Conservation (phyloP, 805 yeast species). For the Starmera amethionina region DNA sequence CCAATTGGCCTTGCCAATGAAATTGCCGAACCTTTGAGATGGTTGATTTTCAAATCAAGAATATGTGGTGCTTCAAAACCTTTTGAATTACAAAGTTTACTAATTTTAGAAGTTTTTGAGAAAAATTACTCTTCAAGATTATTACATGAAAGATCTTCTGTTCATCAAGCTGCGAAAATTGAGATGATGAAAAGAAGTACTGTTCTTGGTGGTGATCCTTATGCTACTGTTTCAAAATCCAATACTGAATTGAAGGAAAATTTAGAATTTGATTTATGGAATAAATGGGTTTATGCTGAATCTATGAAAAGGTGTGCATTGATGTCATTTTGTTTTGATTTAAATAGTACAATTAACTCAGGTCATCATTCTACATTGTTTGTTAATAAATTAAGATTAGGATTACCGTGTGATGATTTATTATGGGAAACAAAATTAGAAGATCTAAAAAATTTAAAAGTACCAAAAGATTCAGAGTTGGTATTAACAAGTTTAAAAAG, state of each 20-base stretch:
- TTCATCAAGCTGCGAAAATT: slow-evolving; percentile 76
- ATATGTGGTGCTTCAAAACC: slow-evolving; percentile 3
- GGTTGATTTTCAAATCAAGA: slow-evolving; percentile 50
- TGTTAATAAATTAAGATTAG: slow-evolving; percentile 43
- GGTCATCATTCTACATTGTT: slow-evolving; percentile 43
- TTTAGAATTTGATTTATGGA: neutral
- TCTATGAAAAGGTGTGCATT: slow-evolving; percentile 64
- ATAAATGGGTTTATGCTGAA: slow-evolving; percentile 66
- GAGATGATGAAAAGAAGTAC: slow-evolving; percentile 67
- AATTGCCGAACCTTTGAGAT: slow-evolving; percentile 40
- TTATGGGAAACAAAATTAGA: slow-evolving; percentile 46
- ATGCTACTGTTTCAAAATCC: slow-evolving; percentile 2
- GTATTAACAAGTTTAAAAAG: slow-evolving; percentile 27
- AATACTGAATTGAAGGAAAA: slow-evolving; percentile 1
- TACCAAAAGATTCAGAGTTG: slow-evolving; percentile 2
- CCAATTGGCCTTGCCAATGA: slow-evolving; percentile 8
- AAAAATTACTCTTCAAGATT: slow-evolving; percentile 55
- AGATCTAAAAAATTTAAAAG: slow-evolving; percentile 38
- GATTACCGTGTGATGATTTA: slow-evolving; percentile 47
- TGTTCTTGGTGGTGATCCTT: slow-evolving; percentile 55
- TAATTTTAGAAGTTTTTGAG: slow-evolving; percentile 63
- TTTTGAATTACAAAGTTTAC: slow-evolving; percentile 43
- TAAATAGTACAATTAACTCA: slow-evolving; percentile 60
- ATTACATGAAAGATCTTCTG: slow-evolving; percentile 68
- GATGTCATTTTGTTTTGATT: slow-evolving; percentile 70